Base-by-base conservation (phyloP, 1,284 basidiomycete species). In the Tetrapyrgos nigripes region DNA sequence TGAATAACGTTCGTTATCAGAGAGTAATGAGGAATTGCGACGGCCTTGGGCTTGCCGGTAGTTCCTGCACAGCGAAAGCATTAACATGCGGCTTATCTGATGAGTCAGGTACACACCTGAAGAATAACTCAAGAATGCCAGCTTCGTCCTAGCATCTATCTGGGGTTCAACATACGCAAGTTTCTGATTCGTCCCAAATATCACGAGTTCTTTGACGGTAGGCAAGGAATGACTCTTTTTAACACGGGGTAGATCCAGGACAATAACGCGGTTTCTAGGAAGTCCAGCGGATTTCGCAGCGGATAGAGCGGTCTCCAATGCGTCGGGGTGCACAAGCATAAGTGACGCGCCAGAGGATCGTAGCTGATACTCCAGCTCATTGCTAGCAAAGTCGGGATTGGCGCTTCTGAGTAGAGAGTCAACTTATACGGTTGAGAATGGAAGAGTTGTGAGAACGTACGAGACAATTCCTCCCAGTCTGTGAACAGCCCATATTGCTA, bases 61-160 rank as follows among this genome's bases (percentile, higher is more conserved):
- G 79, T 80, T 35, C 63, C 87, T 89, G 28, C 5, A 47, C 29
- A 29, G 23, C 9, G 24, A 11, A 21, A 29, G 19, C 2, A 48
- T 10, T 28, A 13, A 23, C 4, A 26, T 4, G 26, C 27, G 21
- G 24, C 14, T 8, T 35, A 37, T 9, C 4, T 19, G 21, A 13
- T 28, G 27, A 52, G 3, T 21, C 5, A 40, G 14, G 85, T 88
- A 33, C 61, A 11, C 24, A 17, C 91, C 92, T 45, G 86, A 89
- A 10, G 88, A 91, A 75, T 91, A 92, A 58, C 81, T 84, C 54
- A 92, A 72, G 61, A 91, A 81, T 1, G 89, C 90, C 1, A 91
- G 70, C 68, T 86, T 79, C 17, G 64, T 74, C 55, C 68, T 76
- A 19, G 70, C 73, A 61, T 73, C 72, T 24, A 93, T 73, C 50